Conservation (phyloP, 495 filamentous ascomycete species). For the Xylona heveae region DNA sequence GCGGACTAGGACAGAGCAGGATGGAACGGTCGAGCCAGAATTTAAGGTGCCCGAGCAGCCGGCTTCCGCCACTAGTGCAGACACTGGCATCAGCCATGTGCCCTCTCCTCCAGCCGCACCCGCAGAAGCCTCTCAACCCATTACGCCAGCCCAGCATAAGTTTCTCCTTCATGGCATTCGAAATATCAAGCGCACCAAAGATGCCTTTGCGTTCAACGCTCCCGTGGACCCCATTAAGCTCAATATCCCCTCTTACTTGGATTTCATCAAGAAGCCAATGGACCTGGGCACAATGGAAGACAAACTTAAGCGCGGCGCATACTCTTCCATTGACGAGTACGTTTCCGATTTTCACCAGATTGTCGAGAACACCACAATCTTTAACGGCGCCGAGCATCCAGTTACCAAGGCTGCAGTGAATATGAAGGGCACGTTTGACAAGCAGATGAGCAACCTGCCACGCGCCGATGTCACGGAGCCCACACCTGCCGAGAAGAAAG, state of each 20-base stretch:
- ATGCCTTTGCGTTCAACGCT: slow-evolving; percentile 45
- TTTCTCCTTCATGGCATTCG: slow-evolving; percentile 32
- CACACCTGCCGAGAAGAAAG: slow-evolving; percentile 32
- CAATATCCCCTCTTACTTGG: slow-evolving; percentile 49
- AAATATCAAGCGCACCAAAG: slow-evolving; percentile 62
- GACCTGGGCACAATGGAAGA: slow-evolving; percentile 66
- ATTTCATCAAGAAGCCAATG: slow-evolving; percentile 54
- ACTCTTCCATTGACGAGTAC: slow-evolving; percentile 39
- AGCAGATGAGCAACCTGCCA: slow-evolving; percentile 29
- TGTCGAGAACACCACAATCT: slow-evolving; percentile 48
- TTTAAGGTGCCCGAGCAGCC: slow-evolving; percentile 21
- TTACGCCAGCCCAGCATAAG: slow-evolving; percentile 36
- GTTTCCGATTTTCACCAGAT: slow-evolving; percentile 53
- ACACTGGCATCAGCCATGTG: too few species aligned
- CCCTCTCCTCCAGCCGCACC: neutral
- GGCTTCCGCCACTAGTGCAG: slow-evolving; percentile 1
- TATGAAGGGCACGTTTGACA: slow-evolving; percentile 38
- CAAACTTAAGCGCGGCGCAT: slow-evolving; percentile 49
- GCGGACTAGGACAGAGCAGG: slow-evolving; percentile 41
- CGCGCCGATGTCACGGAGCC: slow-evolving; percentile 30
- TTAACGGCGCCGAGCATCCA: slow-evolving; percentile 62
- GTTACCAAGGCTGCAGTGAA: slow-evolving; percentile 40
- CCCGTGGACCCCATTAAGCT: slow-evolving; percentile 50
- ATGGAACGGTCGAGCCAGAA: slow-evolving; percentile 10
- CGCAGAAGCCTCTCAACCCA: slow-evolving; percentile 9